Conservation (phyloP, 192 early-diverging fungal species). For the Coemansia biformis region DNA sequence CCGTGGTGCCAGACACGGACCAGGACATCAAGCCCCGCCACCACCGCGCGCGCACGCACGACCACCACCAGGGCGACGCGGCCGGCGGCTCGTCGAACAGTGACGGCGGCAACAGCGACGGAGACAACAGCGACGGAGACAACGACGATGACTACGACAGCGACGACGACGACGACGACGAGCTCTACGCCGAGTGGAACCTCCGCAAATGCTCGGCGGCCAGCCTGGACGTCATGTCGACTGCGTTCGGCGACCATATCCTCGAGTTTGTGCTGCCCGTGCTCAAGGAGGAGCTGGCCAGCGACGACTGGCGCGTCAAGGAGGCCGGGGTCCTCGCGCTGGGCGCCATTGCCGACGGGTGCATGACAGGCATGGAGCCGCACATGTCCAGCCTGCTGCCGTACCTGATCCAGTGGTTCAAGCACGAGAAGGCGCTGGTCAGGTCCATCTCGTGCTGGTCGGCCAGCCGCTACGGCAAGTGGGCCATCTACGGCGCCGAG, state of each 20-base stretch:
- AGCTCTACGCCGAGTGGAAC: conserved; percentile 90
- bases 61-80: conserved; percentile 55
- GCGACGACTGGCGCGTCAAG: conserved; percentile 81
- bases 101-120: conserved; percentile 26
- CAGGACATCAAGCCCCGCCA: conserved; percentile 95
- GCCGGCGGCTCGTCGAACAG: conserved; percentile 19
- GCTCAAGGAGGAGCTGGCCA: conserved; percentile 75
- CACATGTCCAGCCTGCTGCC: conserved; percentile 86
- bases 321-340: conserved; percentile 96
- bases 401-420: conserved; percentile 73
- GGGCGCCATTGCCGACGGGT: conserved; percentile 96
- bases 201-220: conserved; percentile 97
- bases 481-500: conserved; percentile 61
- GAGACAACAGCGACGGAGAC: conserved; percentile 50
- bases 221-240: conserved; percentile 89
- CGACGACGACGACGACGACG: conserved; percentile 80
- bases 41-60: conserved; percentile 77
- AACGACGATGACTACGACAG: conserved; percentile 83
- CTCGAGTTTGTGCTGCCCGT: conserved; percentile 80
- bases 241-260: conserved; percentile 79
- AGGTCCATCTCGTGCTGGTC: conserved; percentile 99
- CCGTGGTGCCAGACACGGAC: conserved; percentile 76
- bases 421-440: conserved; percentile 82
- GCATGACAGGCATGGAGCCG: conserved; percentile 80
- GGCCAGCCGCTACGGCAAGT: conserved; percentile 84